Evolutionary conservation across 225 moss, liverwort and hornwort genomes (phyloP), one percentile per base, ranked within the genome.

Genomic region (Sphagnum contortum): DNA sequence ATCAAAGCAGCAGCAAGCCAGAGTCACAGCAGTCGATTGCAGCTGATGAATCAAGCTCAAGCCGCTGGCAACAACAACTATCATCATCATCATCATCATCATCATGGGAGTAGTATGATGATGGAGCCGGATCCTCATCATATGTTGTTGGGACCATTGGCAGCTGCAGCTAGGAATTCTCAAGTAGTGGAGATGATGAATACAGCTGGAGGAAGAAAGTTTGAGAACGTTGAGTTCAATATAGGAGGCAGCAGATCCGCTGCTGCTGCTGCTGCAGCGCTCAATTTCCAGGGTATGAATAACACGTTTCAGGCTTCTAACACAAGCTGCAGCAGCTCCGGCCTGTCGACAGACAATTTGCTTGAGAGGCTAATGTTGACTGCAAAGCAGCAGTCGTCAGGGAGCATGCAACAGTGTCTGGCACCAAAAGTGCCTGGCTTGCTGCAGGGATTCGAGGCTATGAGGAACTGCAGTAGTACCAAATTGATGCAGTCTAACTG

Each of bases 341-440:
- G 69, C 50, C 55, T 82, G 3, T 66, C 82, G 3, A 77, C 73
- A 5, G 75, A 82, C 66, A 70, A 74, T 60, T 82, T 82, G 5
- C 76, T 85, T 10, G 83, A 94, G 72, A 82, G 88, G 2, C 77
- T 83, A 53, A 69, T 85, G 55, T 75, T 82, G 79, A 67, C 79
- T 54, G 69, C 74, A 6, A 75, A 78, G 68, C 68, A 72, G 29
- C 29, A 29, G 29, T 29, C 29, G 4, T 61, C 71, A 56, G 65
- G 75, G 5, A 68, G 29, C 29, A 29, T 29, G 29, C 29, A 75
- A 71, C 83, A 74, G 50, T 29, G 1, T 29, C 47, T 79, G 57
- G 79, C 74, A 4, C 79, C 77, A 3, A 77, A 83, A 75, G 62
- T 83, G 29, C 73, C 79, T 5, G 29, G 29, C 29, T 67, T 77